These are phyloP conservation scores for Zymoseptoria pseudotritici DNA, from an alignment of 2,329 filamentous ascomycete species.

Conservation along the genomic window DNA sequence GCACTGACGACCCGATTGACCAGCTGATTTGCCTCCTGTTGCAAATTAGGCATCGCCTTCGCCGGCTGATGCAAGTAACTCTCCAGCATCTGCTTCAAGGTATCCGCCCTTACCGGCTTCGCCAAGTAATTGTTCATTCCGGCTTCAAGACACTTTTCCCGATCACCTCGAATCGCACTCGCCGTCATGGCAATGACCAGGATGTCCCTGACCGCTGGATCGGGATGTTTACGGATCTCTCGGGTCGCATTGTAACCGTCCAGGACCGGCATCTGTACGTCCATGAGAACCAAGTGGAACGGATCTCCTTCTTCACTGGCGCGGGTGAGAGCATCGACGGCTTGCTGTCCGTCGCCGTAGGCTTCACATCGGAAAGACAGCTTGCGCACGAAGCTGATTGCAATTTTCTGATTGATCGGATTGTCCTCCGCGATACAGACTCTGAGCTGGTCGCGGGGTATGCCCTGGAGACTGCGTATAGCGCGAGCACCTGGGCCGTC, in stretches of 20 bases:
- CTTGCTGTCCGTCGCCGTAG: slow-evolving; percentile 82
- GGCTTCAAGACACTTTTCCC: slow-evolving; percentile 89
- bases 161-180: slow-evolving; percentile 85
- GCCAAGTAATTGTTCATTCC: slow-evolving; percentile 98
- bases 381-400: slow-evolving; percentile 80
- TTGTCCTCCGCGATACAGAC: slow-evolving; percentile 96
- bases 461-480: slow-evolving; percentile 59
- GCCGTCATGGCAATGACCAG: slow-evolving; percentile 98
- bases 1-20: slow-evolving; percentile 30
- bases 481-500: slow-evolving; percentile 23
- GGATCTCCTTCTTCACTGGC: slow-evolving; percentile 64
- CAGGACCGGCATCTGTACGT: slow-evolving; percentile 90
- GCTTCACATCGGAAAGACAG: slow-evolving; percentile 82
- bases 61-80: slow-evolving; percentile 51
- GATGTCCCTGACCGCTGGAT: slow-evolving; percentile 69
- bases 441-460: slow-evolving; percentile 70
- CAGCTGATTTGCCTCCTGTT: slow-evolving; percentile 39
- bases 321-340: slow-evolving; percentile 73
- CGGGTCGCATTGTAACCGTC: slow-evolving; percentile 90
- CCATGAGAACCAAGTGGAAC: slow-evolving; percentile 90
- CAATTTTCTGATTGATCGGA: slow-evolving; percentile 87
- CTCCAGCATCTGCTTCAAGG: slow-evolving; percentile 76
- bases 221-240: slow-evolving; percentile 66
- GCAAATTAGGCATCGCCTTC: slow-evolving; percentile 37
- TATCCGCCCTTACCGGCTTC: slow-evolving; percentile 84